Percentiles rank a stretch among this genome's conserved stretches.
These are phyloP conservation scores for Boechera retrofracta DNA, from an alignment of 345 rosid genomes.

Conservation along the genomic window DNA sequence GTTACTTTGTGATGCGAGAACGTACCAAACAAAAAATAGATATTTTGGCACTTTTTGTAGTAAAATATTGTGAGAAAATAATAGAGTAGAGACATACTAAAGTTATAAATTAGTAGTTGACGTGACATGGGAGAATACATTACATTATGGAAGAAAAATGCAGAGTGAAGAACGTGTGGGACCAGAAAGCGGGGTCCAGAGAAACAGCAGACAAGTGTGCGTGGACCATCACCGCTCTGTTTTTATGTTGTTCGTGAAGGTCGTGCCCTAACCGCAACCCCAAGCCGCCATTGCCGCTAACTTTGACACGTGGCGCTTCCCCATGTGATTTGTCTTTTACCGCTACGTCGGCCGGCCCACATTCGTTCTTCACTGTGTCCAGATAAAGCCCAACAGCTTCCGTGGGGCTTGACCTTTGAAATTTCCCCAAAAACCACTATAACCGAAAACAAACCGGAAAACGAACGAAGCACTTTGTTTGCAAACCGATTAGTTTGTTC, in stretches of 20 bases:
- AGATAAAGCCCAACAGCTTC: slow-evolving; percentile 16
- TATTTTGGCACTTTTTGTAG: not conserved
- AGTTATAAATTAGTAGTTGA: not conserved
- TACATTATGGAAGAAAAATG: slow-evolving; percentile 6
- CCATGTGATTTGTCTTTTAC: slow-evolving; percentile 42
- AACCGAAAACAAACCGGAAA: not conserved
- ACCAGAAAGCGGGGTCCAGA: slow-evolving; percentile 14
- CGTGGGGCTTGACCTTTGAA: slow-evolving; percentile 12
- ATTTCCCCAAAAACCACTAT: too few relatives aligned
- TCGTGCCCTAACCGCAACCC: slow-evolving; percentile 49
- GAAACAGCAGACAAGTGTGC: slow-evolving; percentile 45
- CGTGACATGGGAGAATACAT: slow-evolving; percentile 16
- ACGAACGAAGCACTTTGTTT: not conserved
- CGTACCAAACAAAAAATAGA: not conserved
- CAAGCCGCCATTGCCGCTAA: slow-evolving; percentile 41
- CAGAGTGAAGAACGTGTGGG: slow-evolving; percentile 23
- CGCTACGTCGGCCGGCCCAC: slow-evolving; percentile 15
- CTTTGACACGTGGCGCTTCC: slow-evolving; percentile 32
- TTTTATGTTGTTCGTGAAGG: slow-evolving; percentile 30
- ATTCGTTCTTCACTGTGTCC: not conserved
- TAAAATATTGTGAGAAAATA: not conserved
- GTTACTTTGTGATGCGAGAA: not conserved
- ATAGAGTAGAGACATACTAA: not conserved
- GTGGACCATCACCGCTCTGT: slow-evolving; percentile 48
- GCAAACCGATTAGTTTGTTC: not conserved